Evolutionary conservation across 495 filamentous ascomycete species (phyloP), one percentile per base, ranked within the genome.

Genomic region (Bombardia bombarda): DNA sequence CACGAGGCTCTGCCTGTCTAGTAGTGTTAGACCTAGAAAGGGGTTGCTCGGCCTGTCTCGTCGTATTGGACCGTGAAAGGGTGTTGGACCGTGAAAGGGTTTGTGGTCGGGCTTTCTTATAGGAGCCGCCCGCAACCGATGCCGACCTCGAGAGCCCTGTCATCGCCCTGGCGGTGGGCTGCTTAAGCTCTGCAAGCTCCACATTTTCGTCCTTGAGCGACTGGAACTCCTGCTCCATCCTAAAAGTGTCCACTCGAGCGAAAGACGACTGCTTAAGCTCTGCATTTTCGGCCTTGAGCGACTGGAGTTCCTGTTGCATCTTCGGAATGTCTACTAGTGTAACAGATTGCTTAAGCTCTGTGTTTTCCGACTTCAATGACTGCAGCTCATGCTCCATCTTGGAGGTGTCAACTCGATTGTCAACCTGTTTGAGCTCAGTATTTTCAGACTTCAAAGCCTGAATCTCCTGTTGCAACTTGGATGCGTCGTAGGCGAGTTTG

Each of bases 361-460:
- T 32, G 52, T 89, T 86, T 55, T 92, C 82, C 14, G 73, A 75
- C 47, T 74, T 73, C 25, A 93, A 67, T 0, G 70, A 72, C 42
- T 86, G 72, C 34, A 90, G 67, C 53, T 95, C 87, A 53, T 90
- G 86, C 53, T 87, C 82, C 74, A 88, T 78, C 50, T 81, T 79
- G 22, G 83, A 72, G n/a, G 26, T 28, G 26, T 13, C 26, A 28
- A 8, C 26, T 8, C 9, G 9, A 28, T 28, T 7, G 40, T 28
- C 26, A 13, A 28, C 26, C 26, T 28, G 26, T 42, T 58, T 60
- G 21, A 60, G 54, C 43, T 59, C 58, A 8, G 46, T 32, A 51
- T 89, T 86, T 55, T 92, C 82, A 14, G 73, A 75, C 47, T 74
- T 73, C 25, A 93, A 67, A 0, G 70, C 71, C 42, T 86, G 72